These are phyloP conservation scores for Teratosphaeriaceae sp. DNA, from an alignment of 2,329 filamentous ascomycete species.

Conservation along the genomic window DNA sequence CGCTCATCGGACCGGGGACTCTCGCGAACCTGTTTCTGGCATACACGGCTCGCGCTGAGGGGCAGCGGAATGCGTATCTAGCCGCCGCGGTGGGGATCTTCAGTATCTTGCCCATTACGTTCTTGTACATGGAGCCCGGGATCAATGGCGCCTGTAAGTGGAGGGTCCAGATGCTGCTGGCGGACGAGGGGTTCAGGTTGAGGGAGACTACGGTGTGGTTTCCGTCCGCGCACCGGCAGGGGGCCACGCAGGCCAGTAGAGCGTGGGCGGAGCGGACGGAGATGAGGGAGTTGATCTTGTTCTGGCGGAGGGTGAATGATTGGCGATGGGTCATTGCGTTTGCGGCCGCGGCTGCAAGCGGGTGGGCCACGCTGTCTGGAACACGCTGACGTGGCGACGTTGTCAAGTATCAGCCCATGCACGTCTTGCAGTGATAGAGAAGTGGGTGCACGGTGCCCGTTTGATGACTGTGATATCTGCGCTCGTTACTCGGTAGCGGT, in stretches of 20 bases:
- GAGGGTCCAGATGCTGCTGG: conserved; percentile 31
- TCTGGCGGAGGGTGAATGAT: conserved; percentile 22
- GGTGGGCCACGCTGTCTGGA: conserved; percentile 22
- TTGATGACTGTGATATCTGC: too few species aligned
- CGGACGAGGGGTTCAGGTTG: conserved; percentile 20
- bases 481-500: too few species aligned
- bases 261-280: conserved; percentile 18
- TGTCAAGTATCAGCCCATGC: too few species aligned
- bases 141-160: conserved; percentile 35
- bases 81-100: conserved; percentile 19
- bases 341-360: conserved; percentile 17
- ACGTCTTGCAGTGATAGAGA: too few species aligned
- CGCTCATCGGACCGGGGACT: conserved; percentile 30
- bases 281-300: conserved; percentile 22
- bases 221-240: conserved; percentile 21
- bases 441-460: too few species aligned
- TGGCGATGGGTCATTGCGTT: conserved; percentile 18
- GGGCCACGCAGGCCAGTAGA: conserved; percentile 14
- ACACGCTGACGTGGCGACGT: too few species aligned
- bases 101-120: conserved; percentile 32
- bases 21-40: conserved; percentile 28
- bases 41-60: not conserved
- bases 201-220: conserved; percentile 16
- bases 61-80: conserved; percentile 19
- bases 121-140: conserved; percentile 34